Base-by-base conservation (phyloP, 768 basidiomycete genomes). In the Rhodosporidiobolus sp. region DNA sequence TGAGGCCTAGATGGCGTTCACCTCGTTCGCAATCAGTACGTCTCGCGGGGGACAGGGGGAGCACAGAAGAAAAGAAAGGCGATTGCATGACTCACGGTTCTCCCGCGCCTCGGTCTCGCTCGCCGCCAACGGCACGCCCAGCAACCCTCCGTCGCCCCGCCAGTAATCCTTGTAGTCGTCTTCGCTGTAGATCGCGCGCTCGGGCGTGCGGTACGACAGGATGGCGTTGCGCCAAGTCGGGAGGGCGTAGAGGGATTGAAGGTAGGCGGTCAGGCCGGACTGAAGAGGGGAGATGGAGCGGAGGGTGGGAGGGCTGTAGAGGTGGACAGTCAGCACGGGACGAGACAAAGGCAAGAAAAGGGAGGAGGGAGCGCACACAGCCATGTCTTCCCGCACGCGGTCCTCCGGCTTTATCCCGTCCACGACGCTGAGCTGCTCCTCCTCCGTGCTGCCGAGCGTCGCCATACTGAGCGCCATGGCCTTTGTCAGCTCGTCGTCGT, bases 381-480 rank as follows among this genome's bases (percentile, higher is more conserved):
- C 16, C 34, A 58, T n/a, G 30, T 57, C 55, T 1, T 62, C 60
- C 30, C 62, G 57, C 8, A 75, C 16, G 1, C 61, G 34, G 6
- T 70, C 65, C 14, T 64, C 50, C 1, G 63, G 61, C 35, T 66
- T 30, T 50, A 66, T 70, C n/a, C 6, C 26, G 9, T 50, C 63
- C 20, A 59, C 14, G 1, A n/a, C 5, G 7, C 34, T 26, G 35
- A 46, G 14, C 22, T 26, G 28, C 24, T 56, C 35, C n/a, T 73
- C 52, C 7, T 65, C 57, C 30, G 57, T 48, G 22, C 55, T 50
- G 14, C 70, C 60, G 8, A 67, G 14, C 56, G 38, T 52, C 20
- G 56, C 67, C 68, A 75, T 65, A 30, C 63, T 65, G 54, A 69
- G 32, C 50, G 56, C 60, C 54, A 75, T 57, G 14, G 74, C 74